These are phyloP conservation scores for Nakazawaea wickerhamii DNA, from an alignment of 805 yeast species.

Conservation along the genomic window DNA sequence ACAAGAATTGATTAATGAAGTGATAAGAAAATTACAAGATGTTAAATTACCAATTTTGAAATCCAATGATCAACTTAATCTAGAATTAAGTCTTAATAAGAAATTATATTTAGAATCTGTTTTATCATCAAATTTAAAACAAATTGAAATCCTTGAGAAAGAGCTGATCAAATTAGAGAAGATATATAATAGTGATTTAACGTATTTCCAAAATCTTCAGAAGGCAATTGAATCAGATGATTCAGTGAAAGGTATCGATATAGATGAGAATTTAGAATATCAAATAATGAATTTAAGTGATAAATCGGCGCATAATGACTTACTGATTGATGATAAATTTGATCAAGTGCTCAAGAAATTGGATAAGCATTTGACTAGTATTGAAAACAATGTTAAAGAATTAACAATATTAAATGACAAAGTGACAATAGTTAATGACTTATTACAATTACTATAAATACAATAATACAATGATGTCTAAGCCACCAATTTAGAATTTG, in stretches of 20 bases:
- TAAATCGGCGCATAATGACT: neutral
- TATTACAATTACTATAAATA: neutral
- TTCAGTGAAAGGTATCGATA: neutral
- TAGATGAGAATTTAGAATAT: slow-evolving; percentile 7
- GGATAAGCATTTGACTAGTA: slow-evolving; percentile 5
- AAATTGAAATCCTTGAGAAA: slow-evolving; percentile 7
- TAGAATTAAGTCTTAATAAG: slow-evolving; percentile 1
- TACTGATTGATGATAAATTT: neutral
- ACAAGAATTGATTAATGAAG: slow-evolving; percentile 3
- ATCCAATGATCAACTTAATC: neutral
- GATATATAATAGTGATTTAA: slow-evolving; percentile 3
- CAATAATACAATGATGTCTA: neutral
- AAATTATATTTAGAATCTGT: slow-evolving; percentile 12
- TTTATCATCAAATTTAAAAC: slow-evolving; percentile 11
- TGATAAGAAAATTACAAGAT: neutral
- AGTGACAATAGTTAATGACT: slow-evolving; percentile 7
- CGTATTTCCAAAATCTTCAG: slow-evolving; percentile 3
- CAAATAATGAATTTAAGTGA: slow-evolving; percentile 2
- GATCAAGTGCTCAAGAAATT: slow-evolving; percentile 5
- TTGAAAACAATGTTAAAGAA: slow-evolving; percentile 6
- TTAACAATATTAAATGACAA: slow-evolving; percentile 2
- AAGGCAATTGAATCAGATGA: slow-evolving; percentile 3
- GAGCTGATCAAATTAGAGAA: slow-evolving; percentile 8
- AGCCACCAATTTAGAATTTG: neutral
- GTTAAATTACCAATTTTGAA: slow-evolving; percentile 7